Evolutionary conservation across 768 basidiomycete genomes (phyloP), one percentile per base, ranked within the genome.

Genomic region (Leccinum subgranulosum): DNA sequence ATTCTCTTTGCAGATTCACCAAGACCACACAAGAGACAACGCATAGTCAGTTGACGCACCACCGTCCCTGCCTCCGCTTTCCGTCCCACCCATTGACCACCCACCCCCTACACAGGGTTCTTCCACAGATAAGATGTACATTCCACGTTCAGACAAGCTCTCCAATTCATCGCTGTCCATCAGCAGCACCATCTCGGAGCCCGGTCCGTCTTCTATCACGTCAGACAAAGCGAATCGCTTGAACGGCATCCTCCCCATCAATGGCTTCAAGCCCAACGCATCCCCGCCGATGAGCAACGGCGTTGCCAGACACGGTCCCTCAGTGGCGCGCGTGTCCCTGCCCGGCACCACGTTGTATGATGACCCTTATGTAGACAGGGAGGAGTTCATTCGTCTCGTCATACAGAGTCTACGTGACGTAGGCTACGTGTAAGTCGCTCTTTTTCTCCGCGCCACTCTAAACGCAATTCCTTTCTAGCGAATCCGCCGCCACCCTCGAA

Each of bases 331-430:
- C 66, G 87, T 93, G 49, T 77, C 80, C 46, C 76, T 88, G 33
- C 86, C 87, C 19, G 90, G 92, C 25, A 84, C 86, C 49, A 81
- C 81, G 36, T 78, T 94, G 54, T 93, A 91, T 64, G 85, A 90
- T 46, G 89, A 90, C 72, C 86, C 88, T 60, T 78, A 78, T 60
- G 78, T 96, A 49, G 85, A 94, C 75, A 81, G 93, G 62, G 90
- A 96, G 74, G 94, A 97, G 73, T 94, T 92, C 69, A 86, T 96
- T 51, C 80, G 94, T 64, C 75, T 98, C 47, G 86, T 94, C 53
- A 81, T 97, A 59, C 94, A 98, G 71, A 92, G 88, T 64, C 73
- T 98, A 62, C 80, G 90, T 66, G 94, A 97, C 73, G 88, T 94
- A 50, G 94, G 94, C 46, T 87, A 87, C 60, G 76, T 77, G 85